These are phyloP conservation scores for apple (Malus domestica) DNA, from an alignment of 306 rosid species.

Conservation along the genomic window ASM211411v1 NC_041793.1:27706501-27707000, in stretches of 20 bases:
- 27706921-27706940: background rate
- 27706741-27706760: background rate
- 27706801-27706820: conserved; percentile 54
- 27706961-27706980: conserved; percentile 59
- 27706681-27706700: conserved; percentile 39
- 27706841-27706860: conserved; percentile 48
- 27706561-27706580: background rate
- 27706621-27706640: conserved; percentile 67
- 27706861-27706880: conserved; percentile 55
- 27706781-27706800: conserved; percentile 25
- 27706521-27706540: conserved; percentile 66
- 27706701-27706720: background rate
- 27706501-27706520: conserved; percentile 76
- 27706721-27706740: background rate
- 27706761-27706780: background rate
- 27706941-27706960: conserved; percentile 32
- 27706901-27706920: conserved; percentile 17
- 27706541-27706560: conserved; percentile 22
- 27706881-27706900: conserved; percentile 13
- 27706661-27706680: conserved; percentile 59
- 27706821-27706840: conserved; percentile 46
- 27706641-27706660: conserved; percentile 81
- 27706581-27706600: background rate
- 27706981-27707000: conserved; percentile 34
- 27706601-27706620: conserved; percentile 13